These are phyloP conservation scores for Rhizopus sp. DNA, from an alignment of 371 early-diverging fungal species.

Conservation along the genomic window DNA sequence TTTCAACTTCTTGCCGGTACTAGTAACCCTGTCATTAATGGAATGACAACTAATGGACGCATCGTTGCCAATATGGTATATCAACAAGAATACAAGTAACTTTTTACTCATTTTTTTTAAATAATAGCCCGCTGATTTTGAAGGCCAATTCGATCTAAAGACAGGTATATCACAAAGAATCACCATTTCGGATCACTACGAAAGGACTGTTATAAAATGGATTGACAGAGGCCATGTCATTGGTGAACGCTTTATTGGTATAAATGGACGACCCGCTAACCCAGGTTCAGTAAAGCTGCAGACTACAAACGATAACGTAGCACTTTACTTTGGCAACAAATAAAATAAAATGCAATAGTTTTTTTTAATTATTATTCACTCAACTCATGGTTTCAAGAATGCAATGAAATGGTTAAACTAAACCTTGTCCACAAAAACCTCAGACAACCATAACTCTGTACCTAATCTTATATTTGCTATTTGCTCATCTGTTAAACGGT, in stretches of 20 bases:
- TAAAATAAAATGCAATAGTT: not conserved
- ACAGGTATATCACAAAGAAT: not conserved
- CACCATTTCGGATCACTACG: not conserved
- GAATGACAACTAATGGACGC: not conserved
- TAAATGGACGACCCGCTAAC: not conserved
- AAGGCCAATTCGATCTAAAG: no score
- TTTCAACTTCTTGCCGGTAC: not conserved
- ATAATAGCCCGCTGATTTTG: no score
- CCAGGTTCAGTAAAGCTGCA: not conserved
- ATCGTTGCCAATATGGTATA: not conserved
- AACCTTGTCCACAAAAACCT: no score
- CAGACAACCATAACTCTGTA: no score
- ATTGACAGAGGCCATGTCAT: not conserved
- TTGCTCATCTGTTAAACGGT: no score
- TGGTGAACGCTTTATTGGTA: not conserved
- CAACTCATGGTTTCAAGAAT: not conserved
- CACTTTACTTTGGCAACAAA: not conserved
- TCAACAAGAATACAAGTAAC: constrained; percentile 16
- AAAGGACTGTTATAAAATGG: constrained; percentile 1
- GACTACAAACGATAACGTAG: not conserved
- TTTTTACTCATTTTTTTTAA: no score
- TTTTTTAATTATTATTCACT: not conserved
- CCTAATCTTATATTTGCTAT: no score
- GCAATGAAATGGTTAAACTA: not conserved
- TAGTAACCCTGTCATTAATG: not conserved